A percentile compares a stretch with the other conserved stretches of the same genome.
Conservation (phyloP, 495 filamentous ascomycete genomes). For the Penicillium bialowiezense region DNA sequence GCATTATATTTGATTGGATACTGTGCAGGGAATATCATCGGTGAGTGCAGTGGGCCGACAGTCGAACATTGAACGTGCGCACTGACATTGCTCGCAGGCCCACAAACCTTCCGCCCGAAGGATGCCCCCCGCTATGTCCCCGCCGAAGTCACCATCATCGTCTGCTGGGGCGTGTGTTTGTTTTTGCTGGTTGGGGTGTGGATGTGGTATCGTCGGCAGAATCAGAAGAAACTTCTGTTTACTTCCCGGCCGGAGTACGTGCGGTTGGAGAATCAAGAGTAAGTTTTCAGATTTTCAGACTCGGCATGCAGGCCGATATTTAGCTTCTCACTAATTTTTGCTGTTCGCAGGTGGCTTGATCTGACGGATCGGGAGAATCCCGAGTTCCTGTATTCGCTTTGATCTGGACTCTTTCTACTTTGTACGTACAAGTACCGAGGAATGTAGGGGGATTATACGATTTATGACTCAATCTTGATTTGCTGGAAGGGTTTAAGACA, state of each 20-base stretch:
- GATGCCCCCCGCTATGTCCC: conserved; percentile 63
- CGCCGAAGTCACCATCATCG: conserved; percentile 65
- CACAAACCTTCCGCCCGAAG: conserved; percentile 57
- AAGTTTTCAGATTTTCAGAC: conserved; percentile 12
- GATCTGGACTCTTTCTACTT: too few relatives aligned
- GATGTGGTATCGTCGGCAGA: conserved; percentile 59
- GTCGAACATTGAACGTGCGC: neutral
- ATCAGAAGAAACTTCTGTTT: conserved; percentile 56
- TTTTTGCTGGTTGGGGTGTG: conserved; percentile 59
- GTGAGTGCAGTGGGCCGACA: conserved; percentile 25
- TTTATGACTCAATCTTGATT: too few relatives aligned
- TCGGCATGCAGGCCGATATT: neutral
- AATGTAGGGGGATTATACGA: too few relatives aligned
- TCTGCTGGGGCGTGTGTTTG: conserved; percentile 57
- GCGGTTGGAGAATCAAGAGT: conserved; percentile 67
- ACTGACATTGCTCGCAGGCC: conserved; percentile 29
- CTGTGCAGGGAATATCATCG: conserved; percentile 49
- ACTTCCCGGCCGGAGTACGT: conserved; percentile 55
- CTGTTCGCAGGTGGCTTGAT: conserved; percentile 49
- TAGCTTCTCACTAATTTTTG: conserved; percentile 7
- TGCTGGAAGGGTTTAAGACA: neutral
- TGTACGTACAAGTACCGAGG: too few relatives aligned
- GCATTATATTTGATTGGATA: conserved; percentile 69
- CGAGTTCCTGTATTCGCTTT: conserved; percentile 40
- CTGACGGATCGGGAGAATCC: conserved; percentile 52